These are phyloP conservation scores for Crepidotus sp. DNA, from an alignment of 1,284 basidiomycete genomes.

Conservation along the genomic window DNA sequence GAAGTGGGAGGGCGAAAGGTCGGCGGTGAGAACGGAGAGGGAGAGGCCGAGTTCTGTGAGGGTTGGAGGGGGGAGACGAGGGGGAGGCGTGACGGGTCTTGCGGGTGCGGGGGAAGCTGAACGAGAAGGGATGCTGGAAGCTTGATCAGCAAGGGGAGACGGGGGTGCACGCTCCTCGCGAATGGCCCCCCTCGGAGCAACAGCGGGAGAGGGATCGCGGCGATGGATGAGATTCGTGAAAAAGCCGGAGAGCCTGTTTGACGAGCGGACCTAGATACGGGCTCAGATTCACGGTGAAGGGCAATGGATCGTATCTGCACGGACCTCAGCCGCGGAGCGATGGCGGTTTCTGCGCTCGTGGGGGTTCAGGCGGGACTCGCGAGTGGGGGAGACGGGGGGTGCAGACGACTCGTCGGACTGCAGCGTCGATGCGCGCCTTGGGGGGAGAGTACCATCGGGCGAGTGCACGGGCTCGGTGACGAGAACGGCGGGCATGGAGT, in stretches of 20 bases:
- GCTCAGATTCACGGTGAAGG: slow-evolving; percentile 7
- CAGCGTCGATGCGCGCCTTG: slow-evolving; percentile 24
- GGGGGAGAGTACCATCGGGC: no score
- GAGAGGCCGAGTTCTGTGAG: slow-evolving; percentile 69
- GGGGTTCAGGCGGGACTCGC: slow-evolving; percentile 22
- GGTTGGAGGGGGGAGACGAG: slow-evolving; percentile 56
- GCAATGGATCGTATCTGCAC: slow-evolving; percentile 12
- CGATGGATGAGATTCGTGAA: slow-evolving; percentile 71
- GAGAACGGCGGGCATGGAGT: slow-evolving; percentile 48
- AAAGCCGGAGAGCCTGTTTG: slow-evolving; percentile 71
- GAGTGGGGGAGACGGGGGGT: slow-evolving; percentile 22
- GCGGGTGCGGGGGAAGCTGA: slow-evolving; percentile 41
- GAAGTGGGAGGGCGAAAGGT: slow-evolving; percentile 67
- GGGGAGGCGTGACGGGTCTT: slow-evolving; percentile 60
- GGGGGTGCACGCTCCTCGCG: slow-evolving; percentile 24
- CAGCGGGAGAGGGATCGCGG: slow-evolving; percentile 38
- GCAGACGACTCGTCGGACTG: slow-evolving; percentile 19
- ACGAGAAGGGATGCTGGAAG: slow-evolving; percentile 32
- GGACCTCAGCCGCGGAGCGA: slow-evolving; percentile 41
- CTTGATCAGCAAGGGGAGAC: slow-evolving; percentile 21
- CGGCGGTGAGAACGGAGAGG: slow-evolving; percentile 53
- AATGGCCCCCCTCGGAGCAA: slow-evolving; percentile 23
- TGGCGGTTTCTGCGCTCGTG: slow-evolving; percentile 31
- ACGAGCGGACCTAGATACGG: slow-evolving; percentile 40
- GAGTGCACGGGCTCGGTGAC: slow-evolving; percentile 30